phyloP scores from a whole-genome alignment of 2,329 filamentous ascomycete genomes.

The Colletotrichum karsti region DNA sequence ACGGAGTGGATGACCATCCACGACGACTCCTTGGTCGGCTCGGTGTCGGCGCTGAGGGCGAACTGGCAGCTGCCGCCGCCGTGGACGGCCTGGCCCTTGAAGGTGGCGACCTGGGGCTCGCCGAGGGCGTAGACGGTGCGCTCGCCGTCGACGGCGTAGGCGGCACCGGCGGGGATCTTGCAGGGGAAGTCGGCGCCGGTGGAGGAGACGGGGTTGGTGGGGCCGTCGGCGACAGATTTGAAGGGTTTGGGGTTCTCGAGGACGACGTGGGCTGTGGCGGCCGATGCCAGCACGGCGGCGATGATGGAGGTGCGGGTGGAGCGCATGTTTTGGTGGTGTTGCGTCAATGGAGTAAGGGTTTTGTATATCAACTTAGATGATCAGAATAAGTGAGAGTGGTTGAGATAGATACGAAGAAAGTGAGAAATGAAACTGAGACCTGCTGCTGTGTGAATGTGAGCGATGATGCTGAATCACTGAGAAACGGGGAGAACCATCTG shows the following conservation, averaged over 20 bases:
- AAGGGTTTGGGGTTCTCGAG: conserved; percentile 23
- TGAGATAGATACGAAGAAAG: background rate
- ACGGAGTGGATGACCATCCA: conserved; percentile 26
- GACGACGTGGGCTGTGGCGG: conserved; percentile 8
- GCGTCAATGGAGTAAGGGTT: too few relatives aligned
- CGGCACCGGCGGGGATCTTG: background rate
- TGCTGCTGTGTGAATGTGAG: background rate
- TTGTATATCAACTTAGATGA: too few relatives aligned
- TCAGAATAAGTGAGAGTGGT: too few relatives aligned
- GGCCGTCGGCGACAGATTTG: conserved; percentile 17
- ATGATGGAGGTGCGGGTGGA: background rate
- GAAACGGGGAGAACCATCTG: background rate
- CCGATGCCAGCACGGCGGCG: conserved; percentile 2
- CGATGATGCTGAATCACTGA: background rate
- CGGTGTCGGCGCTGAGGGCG: conserved; percentile 1
- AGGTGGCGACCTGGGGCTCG: conserved; percentile 12
- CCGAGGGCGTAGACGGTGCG: conserved; percentile 12
- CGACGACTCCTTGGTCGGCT: conserved; percentile 12
- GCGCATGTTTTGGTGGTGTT: too few relatives aligned
- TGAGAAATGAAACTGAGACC: background rate
- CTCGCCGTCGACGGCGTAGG: conserved; percentile 15
- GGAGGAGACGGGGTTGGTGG: conserved; percentile 15
- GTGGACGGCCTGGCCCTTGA: conserved; percentile 23
- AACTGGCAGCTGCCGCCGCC: conserved; percentile 22
- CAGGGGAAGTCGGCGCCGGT: conserved; percentile 21